Evolutionary conservation across 331 rosid genomes (phyloP).

Genomic region (Malus hybrid): DNA sequence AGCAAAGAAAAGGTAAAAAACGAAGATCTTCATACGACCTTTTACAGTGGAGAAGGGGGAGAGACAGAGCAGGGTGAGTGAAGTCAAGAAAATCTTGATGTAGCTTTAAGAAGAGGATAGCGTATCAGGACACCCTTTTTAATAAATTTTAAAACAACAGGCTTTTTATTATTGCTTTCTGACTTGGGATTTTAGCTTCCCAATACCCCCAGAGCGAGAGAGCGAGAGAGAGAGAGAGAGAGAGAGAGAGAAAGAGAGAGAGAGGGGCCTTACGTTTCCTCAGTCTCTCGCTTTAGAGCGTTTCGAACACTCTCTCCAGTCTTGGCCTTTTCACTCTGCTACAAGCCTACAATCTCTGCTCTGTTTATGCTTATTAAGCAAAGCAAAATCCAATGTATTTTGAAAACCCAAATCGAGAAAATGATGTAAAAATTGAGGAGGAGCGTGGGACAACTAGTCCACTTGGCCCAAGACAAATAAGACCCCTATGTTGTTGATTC

Average conservation of each 20-base stretch:
- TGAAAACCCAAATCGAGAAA: neutral
- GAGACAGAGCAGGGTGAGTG: neutral
- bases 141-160: conserved; percentile 14
- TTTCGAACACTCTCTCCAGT: conserved; percentile 4
- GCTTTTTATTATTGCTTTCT: conserved; percentile 48
- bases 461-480: conserved; percentile 12
- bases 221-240: no score
- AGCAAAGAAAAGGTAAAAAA: neutral
- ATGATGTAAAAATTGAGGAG: neutral
- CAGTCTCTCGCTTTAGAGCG: conserved; percentile 8
- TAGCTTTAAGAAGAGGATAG: conserved; percentile 42
- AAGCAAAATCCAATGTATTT: neutral
- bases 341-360: neutral
- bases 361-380: neutral
- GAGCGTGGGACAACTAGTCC: conserved; percentile 3
- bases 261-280: conserved; percentile 6
- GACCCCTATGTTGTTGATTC: conserved; percentile 5
- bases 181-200: conserved; percentile 84
- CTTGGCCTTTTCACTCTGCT: neutral
- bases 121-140: conserved; percentile 34
- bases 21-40: neutral
- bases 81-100: conserved; percentile 31
- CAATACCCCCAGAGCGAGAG: conserved; percentile 16
- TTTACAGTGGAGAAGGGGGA: conserved; percentile 8
- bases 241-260: no score